These are phyloP conservation scores for Hirschioporus abietinus DNA, from an alignment of 768 basidiomycete genomes.

Conservation along the genomic window DNA sequence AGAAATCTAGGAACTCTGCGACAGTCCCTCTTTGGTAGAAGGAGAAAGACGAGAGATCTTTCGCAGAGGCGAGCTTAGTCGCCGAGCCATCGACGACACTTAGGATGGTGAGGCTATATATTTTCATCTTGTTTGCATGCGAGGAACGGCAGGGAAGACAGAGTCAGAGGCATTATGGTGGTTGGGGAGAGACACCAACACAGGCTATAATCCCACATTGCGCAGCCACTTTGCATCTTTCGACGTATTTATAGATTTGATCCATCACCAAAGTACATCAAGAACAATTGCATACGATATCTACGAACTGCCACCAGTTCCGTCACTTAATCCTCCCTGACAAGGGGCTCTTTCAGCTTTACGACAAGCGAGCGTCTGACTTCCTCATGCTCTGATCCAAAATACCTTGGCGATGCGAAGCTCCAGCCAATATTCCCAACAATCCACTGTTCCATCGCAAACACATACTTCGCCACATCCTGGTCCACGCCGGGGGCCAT, in stretches of 20 bases:
- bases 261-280: neutral
- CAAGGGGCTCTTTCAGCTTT: neutral
- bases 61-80: constrained; percentile 58
- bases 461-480: constrained; percentile 45
- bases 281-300: neutral
- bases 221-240: neutral
- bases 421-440: constrained; percentile 64
- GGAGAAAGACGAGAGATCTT: constrained; percentile 84
- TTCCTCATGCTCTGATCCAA: constrained; percentile 49
- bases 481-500: constrained; percentile 33
- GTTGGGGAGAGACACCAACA: neutral
- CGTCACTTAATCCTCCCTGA: neutral
- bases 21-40: constrained; percentile 91
- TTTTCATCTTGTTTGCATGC: constrained; percentile 58
- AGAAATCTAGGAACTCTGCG: constrained; percentile 90
- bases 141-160: neutral
- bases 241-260: neutral
- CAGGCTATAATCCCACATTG: neutral
- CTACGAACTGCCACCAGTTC: neutral
- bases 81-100: constrained; percentile 60
- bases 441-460: constrained; percentile 55
- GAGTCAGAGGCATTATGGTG: neutral
- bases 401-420: constrained; percentile 65
- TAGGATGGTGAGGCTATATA: constrained; percentile 74
- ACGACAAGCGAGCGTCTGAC: constrained; percentile 37